Base-by-base conservation (phyloP, 768 basidiomycete genomes). In the Hebeloma cylindrosporum region DNA sequence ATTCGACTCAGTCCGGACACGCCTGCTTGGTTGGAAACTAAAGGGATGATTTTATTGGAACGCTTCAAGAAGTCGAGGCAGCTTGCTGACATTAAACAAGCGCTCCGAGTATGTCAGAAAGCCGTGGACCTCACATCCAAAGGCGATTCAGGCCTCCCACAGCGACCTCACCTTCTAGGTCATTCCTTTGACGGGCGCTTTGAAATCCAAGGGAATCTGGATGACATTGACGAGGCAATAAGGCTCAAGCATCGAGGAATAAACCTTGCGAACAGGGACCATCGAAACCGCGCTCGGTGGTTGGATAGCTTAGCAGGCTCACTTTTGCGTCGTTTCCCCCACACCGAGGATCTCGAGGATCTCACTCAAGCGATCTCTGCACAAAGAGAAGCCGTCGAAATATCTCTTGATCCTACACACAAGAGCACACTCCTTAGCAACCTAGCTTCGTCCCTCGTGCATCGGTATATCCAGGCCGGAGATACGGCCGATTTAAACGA, bases 311-410 rank as follows among this genome's bases (percentile, higher is more conserved):
- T 9, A 61, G 54, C 6, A 41, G 37, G 40, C 43, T 53, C 31
- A n/a, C n/a, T n/a, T n/a, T 29, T 45, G 20, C 7, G 30, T 37
- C 58, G 44, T 21, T 69, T 58, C 47, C 58, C 59, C 20, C 23
- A 43, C 17, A 47, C 55, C 4, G 59, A 63, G 2, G 41, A 56
- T 16, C 25, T 47, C 13, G 43, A 51, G 20, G 63, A 66, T 42
- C 18, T 71, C 28, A 47, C 65, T 31, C 29, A 46, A 33, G 40
- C 51, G 2, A 58, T 53, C 18, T 31, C 27, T 13, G 14, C 14
- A 10, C 38, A 43, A 13, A 7, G 51, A 30, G 32, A 40, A 21
- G 53, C 53, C 8, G 40, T 60, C 6, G 5, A 44, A 29, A 18
- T 53, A 10, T 43, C 48, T 25, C 48, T 57, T 28, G 43, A 37